phyloP scores from a whole-genome alignment of 2,329 filamentous ascomycete genomes.

The Bisporella sp. region DNA sequence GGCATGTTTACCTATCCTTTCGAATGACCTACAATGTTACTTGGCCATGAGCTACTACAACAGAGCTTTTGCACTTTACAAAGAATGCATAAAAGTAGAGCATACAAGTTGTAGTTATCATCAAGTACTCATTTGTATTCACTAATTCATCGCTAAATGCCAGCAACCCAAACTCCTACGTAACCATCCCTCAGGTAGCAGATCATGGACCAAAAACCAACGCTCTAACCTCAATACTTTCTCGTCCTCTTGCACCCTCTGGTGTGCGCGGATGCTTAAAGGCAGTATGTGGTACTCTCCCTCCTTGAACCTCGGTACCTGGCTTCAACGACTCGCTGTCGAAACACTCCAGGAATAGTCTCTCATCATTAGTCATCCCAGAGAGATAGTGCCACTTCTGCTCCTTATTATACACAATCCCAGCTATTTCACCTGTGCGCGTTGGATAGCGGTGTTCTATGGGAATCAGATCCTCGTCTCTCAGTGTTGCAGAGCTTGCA shows the following conservation, averaged over 20 bases:
- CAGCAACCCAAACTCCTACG: too few relatives aligned
- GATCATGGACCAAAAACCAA: conserved; percentile 63
- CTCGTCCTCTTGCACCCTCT: conserved; percentile 61
- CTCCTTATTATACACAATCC: conserved; percentile 22
- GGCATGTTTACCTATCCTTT: too few relatives aligned
- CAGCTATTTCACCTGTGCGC: conserved; percentile 25
- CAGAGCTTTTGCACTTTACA: too few relatives aligned
- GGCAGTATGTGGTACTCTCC: conserved; percentile 48
- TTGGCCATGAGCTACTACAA: too few relatives aligned
- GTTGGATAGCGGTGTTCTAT: conserved; percentile 27
- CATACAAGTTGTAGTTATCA: too few relatives aligned
- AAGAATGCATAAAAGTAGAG: too few relatives aligned
- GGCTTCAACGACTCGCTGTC: conserved; percentile 37
- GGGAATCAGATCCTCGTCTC: conserved; percentile 25
- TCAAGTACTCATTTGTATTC: too few relatives aligned
- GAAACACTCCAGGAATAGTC: conserved; percentile 28
- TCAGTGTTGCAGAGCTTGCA: conserved; percentile 21
- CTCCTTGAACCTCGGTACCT: conserved; percentile 42
- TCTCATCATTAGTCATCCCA: conserved; percentile 28
- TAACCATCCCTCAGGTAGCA: background rate
- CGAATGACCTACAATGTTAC: too few relatives aligned
- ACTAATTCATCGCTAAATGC: too few relatives aligned
- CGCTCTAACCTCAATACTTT: conserved; percentile 86
- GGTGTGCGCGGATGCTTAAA: conserved; percentile 71
- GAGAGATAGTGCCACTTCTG: conserved; percentile 29